A percentile compares a stretch with the other conserved stretches of the same genome.
These are phyloP conservation scores for Vitis amurensis DNA, from an alignment of 164 flowering plant species.

Conservation along the genomic window DNA sequence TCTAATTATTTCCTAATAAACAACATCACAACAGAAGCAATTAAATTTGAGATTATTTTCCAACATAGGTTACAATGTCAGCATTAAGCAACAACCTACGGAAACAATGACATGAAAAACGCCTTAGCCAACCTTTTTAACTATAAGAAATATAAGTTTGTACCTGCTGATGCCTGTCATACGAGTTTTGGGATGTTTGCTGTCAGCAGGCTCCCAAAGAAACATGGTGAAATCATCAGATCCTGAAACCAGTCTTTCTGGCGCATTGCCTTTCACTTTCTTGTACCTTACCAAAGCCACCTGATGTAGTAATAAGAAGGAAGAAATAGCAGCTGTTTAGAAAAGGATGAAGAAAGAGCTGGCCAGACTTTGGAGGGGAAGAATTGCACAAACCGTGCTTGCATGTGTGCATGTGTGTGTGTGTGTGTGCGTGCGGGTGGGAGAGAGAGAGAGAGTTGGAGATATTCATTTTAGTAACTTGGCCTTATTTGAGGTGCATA, in stretches of 20 bases:
- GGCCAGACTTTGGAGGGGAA: background rate
- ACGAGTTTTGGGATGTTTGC: conserved; percentile 85
- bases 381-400: too few species aligned
- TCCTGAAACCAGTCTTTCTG: conserved; percentile 97
- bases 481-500: too few species aligned
- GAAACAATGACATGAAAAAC: background rate
- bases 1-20: background rate
- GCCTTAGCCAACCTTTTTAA: too few species aligned
- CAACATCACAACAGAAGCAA: background rate
- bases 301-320: conserved; percentile 29
- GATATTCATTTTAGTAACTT: too few species aligned
- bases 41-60: too few species aligned
- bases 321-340: background rate
- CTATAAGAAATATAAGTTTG: background rate
- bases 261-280: conserved; percentile 84
- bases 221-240: conserved; percentile 98
- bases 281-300: conserved; percentile 85
- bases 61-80: too few species aligned
- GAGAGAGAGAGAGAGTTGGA: too few species aligned
- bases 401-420: too few species aligned
- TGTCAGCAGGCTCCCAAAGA: conserved; percentile 91
- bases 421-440: too few species aligned
- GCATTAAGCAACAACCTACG: too few species aligned
- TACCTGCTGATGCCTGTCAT: conserved; percentile 99
- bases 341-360: too few species aligned